Evolutionary conservation across 202 grass and related monocot genomes (phyloP).

Genomic region (Zizania palustris): DNA sequence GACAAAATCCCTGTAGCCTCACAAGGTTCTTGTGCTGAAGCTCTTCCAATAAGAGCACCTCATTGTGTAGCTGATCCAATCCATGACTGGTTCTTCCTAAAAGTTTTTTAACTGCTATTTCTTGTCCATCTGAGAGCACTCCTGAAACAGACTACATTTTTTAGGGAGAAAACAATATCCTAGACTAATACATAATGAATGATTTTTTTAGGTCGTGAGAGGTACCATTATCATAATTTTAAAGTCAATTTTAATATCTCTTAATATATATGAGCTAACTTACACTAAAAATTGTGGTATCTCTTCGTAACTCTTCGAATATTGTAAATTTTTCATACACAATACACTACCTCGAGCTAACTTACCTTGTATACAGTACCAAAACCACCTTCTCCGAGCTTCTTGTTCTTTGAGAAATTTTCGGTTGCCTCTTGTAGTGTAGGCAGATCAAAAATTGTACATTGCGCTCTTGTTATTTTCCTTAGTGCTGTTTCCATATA

Average conservation of each 20-base stretch:
- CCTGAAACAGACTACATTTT: conserved; percentile 33
- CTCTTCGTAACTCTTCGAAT: too few species aligned
- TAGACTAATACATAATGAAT: too few species aligned
- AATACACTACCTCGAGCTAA: too few species aligned
- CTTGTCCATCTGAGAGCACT: conserved; percentile 50
- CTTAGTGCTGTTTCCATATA: conserved; percentile 32
- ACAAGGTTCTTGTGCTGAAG: too few species aligned
- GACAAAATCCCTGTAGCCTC: too few species aligned
- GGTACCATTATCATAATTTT: too few species aligned
- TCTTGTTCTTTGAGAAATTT: conserved; percentile 23
- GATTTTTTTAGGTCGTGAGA: too few species aligned
- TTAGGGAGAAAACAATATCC: neutral
- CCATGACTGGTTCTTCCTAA: conserved; percentile 70
- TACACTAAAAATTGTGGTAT: too few species aligned
- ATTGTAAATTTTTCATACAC: too few species aligned
- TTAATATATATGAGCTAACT: too few species aligned
- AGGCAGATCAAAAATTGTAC: conserved; percentile 27
- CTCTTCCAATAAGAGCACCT: too few species aligned
- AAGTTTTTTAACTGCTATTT: conserved; percentile 75
- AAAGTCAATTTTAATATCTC: neutral
- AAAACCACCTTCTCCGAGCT: neutral
- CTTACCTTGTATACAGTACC: conserved; percentile 71
- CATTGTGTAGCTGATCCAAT: conserved; percentile 57
- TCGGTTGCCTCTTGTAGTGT: conserved; percentile 55
- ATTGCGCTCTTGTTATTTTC: conserved; percentile 48